Percentiles rank a stretch among this genome's conserved stretches.
These are phyloP conservation scores for Spongiforma sp. DNA, from an alignment of 1,284 basidiomycete species.

Conservation along the genomic window DNA sequence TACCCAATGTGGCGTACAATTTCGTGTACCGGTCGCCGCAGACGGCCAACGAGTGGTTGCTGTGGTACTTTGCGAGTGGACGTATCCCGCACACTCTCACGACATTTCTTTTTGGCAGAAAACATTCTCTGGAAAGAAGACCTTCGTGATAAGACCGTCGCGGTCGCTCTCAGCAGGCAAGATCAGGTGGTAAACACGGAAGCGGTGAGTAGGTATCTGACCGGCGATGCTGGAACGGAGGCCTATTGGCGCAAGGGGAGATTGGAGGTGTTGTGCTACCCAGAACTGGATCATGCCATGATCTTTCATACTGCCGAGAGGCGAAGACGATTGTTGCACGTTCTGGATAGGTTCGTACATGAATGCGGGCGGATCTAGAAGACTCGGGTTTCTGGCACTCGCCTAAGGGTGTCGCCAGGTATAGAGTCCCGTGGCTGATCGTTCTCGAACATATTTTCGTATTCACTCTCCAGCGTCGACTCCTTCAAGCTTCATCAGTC, in stretches of 20 bases:
- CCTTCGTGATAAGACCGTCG: too few relatives aligned
- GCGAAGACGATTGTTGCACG: slow-evolving; percentile 44
- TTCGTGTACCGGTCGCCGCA: slow-evolving; percentile 64
- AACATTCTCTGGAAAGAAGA: too few relatives aligned
- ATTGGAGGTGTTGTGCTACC: slow-evolving; percentile 41
- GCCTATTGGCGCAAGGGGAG: slow-evolving; percentile 41
- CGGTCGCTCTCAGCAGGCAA: too few relatives aligned
- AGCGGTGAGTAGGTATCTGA: slow-evolving; percentile 57
- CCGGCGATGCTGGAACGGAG: slow-evolving; percentile 41
- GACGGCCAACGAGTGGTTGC: slow-evolving; percentile 63
- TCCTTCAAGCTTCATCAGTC: too few relatives aligned
- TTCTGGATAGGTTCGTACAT: slow-evolving; percentile 44
- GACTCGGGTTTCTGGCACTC: too few relatives aligned
- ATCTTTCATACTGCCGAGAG: slow-evolving; percentile 52
- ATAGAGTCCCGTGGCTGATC: too few relatives aligned
- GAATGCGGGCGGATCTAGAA: neutral
- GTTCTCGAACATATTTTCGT: too few relatives aligned
- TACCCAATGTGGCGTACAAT: slow-evolving; percentile 64
- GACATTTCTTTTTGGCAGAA: slow-evolving; percentile 71
- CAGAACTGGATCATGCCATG: slow-evolving; percentile 58
- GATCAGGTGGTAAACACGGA: slow-evolving; percentile 60
- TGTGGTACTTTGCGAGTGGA: slow-evolving; percentile 73
- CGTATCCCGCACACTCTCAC: slow-evolving; percentile 57
- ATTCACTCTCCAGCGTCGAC: too few relatives aligned
- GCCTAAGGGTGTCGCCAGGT: too few relatives aligned